phyloP scores from a whole-genome alignment of 2,329 filamentous ascomycete species.

The Cercospora sp. region DNA sequence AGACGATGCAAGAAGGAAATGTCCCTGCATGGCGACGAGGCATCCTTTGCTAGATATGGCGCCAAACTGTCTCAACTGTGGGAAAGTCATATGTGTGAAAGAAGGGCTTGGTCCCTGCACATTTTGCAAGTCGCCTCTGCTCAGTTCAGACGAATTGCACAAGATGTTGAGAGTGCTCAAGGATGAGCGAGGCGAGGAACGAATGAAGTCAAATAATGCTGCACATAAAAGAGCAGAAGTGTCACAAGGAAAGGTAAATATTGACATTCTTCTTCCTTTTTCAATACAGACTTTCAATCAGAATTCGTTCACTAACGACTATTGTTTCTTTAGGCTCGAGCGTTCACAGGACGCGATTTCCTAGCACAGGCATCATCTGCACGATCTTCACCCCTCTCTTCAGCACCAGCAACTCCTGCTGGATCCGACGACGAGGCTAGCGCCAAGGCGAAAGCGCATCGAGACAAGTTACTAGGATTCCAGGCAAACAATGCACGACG shows the following conservation, averaged over 20 bases:
- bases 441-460: conserved; percentile 70
- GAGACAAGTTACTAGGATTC: conserved; percentile 77
- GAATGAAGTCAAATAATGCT: conserved; percentile 77
- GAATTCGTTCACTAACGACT: background rate
- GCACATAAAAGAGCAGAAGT: conserved; percentile 67
- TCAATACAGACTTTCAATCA: background rate
- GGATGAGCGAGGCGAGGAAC: conserved; percentile 83
- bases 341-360: conserved; percentile 42
- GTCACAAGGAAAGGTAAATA: conserved; percentile 41
- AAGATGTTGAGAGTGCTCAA: conserved; percentile 81
- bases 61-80: conserved; percentile 88
- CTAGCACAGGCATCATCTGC: conserved; percentile 39
- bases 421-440: conserved; percentile 55
- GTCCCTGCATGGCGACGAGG: conserved; percentile 82
- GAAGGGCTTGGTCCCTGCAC: conserved; percentile 94
- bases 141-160: conserved; percentile 73
- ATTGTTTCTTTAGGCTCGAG: conserved; percentile 25
- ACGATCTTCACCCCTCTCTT: conserved; percentile 41
- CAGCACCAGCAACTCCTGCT: conserved; percentile 32
- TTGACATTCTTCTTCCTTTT: conserved; percentile 20
- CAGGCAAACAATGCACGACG: conserved; percentile 83
- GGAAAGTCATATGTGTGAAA: conserved; percentile 92
- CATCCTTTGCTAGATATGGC: conserved; percentile 89
- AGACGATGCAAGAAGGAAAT: conserved; percentile 63
- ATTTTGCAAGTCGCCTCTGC: conserved; percentile 75